Percentiles rank a stretch among this genome's conserved stretches.
Conservation (phyloP, 495 filamentous ascomycete genomes). For the Lepidopterella palustris region DNA sequence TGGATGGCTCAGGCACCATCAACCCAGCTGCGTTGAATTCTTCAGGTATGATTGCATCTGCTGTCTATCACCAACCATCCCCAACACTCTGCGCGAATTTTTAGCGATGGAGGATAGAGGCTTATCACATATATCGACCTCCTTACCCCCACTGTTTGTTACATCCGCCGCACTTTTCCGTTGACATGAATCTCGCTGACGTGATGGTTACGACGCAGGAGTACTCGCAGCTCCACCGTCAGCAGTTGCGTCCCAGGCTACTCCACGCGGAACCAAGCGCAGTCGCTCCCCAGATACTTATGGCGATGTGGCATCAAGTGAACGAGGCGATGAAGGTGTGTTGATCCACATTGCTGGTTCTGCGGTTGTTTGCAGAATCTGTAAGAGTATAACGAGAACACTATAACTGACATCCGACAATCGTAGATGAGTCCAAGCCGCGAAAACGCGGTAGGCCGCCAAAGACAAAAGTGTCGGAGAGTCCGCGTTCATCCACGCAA, state of each 20-base stretch:
- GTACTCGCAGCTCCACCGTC: constrained; percentile 27
- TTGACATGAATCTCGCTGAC: constrained; percentile 14
- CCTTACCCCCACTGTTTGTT: constrained; percentile 15
- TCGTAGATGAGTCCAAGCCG: constrained; percentile 63
- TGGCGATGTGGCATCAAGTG: constrained; percentile 50
- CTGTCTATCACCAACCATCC: neutral
- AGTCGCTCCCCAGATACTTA: constrained; percentile 82
- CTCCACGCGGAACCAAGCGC: constrained; percentile 79
- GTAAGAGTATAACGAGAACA: neutral
- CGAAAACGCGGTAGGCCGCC: constrained; percentile 85
- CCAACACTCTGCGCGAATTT: neutral
- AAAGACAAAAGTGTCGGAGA: constrained; percentile 53
- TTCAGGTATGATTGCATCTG: constrained; percentile 45
- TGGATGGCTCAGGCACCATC: constrained; percentile 72
- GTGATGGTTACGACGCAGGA: constrained; percentile 10
- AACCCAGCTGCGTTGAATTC: constrained; percentile 69
- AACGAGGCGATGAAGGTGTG: constrained; percentile 51
- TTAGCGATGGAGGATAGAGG: neutral
- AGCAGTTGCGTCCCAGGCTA: constrained; percentile 45
- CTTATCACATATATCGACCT: neutral
- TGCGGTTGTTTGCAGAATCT: constrained; percentile 3
- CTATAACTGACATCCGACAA: constrained; percentile 1
- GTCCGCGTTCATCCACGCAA: constrained; percentile 42
- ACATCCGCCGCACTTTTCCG: constrained; percentile 26
- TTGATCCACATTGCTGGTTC: constrained; percentile 3